Evolutionary conservation across 495 filamentous ascomycete species (phyloP).

Genomic region (Podospora conica): DNA sequence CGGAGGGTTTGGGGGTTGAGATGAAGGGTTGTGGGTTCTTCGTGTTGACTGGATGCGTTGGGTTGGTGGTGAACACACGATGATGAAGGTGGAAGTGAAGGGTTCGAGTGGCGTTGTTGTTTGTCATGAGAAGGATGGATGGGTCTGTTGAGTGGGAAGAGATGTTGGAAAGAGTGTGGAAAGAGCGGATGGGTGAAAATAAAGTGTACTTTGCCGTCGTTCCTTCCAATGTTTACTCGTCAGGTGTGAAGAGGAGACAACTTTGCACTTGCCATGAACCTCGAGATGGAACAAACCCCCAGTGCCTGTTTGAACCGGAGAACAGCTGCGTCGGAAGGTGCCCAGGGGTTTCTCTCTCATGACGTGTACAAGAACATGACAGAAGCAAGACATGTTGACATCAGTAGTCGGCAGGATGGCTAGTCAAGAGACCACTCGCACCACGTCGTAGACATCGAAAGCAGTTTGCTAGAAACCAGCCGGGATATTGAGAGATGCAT

Average conservation of each 20-base stretch:
- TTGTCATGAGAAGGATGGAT: neutral
- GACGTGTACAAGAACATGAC: neutral
- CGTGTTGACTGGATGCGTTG: neutral
- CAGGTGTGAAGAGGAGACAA: neutral
- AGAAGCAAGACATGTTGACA: too few relatives aligned
- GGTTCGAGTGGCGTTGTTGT: neutral
- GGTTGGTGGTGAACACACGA: neutral
- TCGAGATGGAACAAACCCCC: neutral
- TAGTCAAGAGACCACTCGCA: too few relatives aligned
- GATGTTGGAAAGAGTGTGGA: too few relatives aligned
- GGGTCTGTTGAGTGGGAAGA: too few relatives aligned
- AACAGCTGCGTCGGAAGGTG: neutral
- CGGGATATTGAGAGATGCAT: too few relatives aligned
- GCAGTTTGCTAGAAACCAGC: too few relatives aligned
- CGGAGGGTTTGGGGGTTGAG: neutral
- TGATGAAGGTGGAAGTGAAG: neutral
- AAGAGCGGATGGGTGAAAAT: neutral
- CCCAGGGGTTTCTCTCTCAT: neutral
- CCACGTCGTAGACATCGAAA: too few relatives aligned
- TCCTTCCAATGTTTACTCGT: neutral
- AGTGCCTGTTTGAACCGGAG: neutral
- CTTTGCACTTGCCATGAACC: neutral
- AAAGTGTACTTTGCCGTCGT: neutral
- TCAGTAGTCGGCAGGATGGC: too few relatives aligned
- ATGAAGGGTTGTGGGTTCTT: neutral